Conservation (phyloP, 345 rosid species). For the Citrus reticulata region DNA sequence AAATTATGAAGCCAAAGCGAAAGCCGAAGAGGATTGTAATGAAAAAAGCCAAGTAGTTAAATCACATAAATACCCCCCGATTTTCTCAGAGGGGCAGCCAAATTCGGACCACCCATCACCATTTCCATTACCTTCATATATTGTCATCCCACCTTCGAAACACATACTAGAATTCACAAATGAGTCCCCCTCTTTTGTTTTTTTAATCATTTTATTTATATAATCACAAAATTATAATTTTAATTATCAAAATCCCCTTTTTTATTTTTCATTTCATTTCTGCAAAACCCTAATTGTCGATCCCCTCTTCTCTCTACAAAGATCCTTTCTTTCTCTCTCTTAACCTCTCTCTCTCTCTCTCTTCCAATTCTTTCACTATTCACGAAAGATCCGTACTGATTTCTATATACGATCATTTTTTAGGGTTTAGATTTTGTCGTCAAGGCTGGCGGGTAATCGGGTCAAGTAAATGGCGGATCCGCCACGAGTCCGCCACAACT, state of each 20-base stretch:
- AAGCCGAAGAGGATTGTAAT: neutral
- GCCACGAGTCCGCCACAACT: conserved; percentile 45
- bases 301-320: conserved; percentile 5
- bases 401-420: neutral
- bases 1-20: neutral
- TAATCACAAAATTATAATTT: neutral
- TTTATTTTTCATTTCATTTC: conserved; percentile 2
- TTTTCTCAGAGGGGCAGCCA: neutral
- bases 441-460: conserved; percentile 39
- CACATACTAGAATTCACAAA: neutral
- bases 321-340: neutral
- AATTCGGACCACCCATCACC: neutral
- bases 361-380: neutral
- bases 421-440: conserved; percentile 26
- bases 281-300: conserved; percentile 43
- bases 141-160: neutral
- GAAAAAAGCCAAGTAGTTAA: neutral
- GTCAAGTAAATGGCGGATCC: conserved; percentile 67
- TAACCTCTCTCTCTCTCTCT: neutral
- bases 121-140: neutral
- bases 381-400: neutral
- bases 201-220: neutral
- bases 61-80: neutral
- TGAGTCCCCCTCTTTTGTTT: neutral
- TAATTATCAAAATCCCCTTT: neutral